Evolutionary conservation across 768 basidiomycete species (phyloP), one percentile per base, ranked within the genome.

Genomic region (Hortiboletus campestris): DNA sequence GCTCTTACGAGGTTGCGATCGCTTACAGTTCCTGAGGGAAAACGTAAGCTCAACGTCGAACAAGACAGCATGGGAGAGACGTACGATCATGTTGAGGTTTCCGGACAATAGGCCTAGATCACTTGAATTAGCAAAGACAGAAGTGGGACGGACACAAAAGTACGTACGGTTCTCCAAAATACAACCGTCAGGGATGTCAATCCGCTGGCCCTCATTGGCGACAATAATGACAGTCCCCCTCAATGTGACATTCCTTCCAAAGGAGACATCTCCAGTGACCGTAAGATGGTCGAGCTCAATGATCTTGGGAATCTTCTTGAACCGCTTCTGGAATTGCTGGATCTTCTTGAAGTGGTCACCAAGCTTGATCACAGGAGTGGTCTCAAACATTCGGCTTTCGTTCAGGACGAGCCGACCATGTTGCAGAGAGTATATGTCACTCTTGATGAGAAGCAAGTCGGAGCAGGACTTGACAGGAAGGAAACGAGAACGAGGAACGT

Each of bases 271-370:
- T 28, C 85, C 85, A 29, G 83, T 80, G 53, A 88, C 84, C 22
- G 88, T 89, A 64, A 89, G 75, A 69, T 89, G 87, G 72, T 88
- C 88, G 43, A 87, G 77, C 69, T 89, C 88, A 58, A 84, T 73
- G 61, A 88, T 84, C 69, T 81, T 81, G 35, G 88, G 87, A 53
- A 89, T 86, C 69, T 83, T 82, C 74, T 84, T 84, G 83, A 88
- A 88, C 14, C 86, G 80, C 65, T 86, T 85, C 73, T 87, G 84
- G 76, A 88, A 88, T 61, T 84, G 72, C 48, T 75, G 75, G 53
- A 83, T 82, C 80, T 89, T 89, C 79, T 88, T 89, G 75, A 89
- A 89, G 66, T 84, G 80, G 66, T 86, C 85, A 31, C 86, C 85
- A 34, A 88, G 84, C 76, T 89, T 89, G 74, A 89, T 83, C 56